phyloP scores from a whole-genome alignment of 1,139 yeast genomes.

The Suhomyces bokatorum region DNA sequence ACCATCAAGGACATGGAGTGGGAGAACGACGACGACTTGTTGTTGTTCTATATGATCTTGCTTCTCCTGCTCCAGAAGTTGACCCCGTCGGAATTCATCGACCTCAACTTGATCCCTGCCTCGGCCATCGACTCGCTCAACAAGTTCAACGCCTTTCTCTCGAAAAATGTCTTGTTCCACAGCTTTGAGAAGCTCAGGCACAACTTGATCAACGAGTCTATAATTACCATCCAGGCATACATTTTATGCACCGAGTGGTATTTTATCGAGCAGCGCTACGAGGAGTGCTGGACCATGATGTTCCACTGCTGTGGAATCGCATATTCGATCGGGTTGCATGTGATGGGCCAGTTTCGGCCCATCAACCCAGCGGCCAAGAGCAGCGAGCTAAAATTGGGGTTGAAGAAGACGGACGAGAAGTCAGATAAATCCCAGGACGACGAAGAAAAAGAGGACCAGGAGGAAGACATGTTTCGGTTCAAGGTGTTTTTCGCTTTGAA shows the following conservation, averaged over 20 bases:
- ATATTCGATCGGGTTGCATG: slow-evolving; percentile 54
- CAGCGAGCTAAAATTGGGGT: slow-evolving; percentile 1
- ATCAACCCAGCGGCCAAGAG: slow-evolving; percentile 11
- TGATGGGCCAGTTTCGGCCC: slow-evolving; percentile 33
- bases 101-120: slow-evolving; percentile 23
- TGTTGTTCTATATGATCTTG: slow-evolving; percentile 47
- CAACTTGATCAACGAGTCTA: slow-evolving; percentile 48
- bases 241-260: slow-evolving; percentile 53
- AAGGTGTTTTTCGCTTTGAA: slow-evolving; percentile 54
- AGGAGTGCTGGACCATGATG: slow-evolving; percentile 51
- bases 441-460: slow-evolving; percentile 25
- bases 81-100: slow-evolving; percentile 37
- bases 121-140: slow-evolving; percentile 25
- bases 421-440: slow-evolving; percentile 4
- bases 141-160: slow-evolving; percentile 29
- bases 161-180: slow-evolving; percentile 31
- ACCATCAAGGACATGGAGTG: slow-evolving; percentile 38
- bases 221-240: slow-evolving; percentile 48
- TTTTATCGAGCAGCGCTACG: slow-evolving; percentile 50
- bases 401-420: slow-evolving; percentile 2
- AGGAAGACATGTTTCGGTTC: slow-evolving; percentile 35
- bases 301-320: slow-evolving; percentile 51
- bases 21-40: slow-evolving; percentile 53
- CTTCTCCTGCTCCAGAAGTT: slow-evolving; percentile 42
- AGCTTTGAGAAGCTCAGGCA: slow-evolving; percentile 47